Evolutionary conservation across 805 yeast genomes (phyloP), one percentile per base, ranked within the genome.

Genomic region (Candida methanosorbosa): DNA sequence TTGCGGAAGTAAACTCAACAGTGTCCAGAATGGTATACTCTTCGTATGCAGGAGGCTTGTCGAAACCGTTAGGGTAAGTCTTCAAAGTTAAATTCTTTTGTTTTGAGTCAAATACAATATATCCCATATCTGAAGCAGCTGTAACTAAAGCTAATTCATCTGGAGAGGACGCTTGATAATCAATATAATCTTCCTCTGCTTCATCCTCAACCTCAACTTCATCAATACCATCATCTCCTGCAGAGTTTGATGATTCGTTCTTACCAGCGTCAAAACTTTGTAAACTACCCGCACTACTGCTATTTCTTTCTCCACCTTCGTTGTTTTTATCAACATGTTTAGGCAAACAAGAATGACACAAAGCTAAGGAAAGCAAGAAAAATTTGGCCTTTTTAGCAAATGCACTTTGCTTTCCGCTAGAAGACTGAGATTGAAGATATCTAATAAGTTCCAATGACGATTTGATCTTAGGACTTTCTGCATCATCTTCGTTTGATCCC

Each of bases 51-150:
- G 94, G 81, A 1, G 66, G 73, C 3, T 54, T 49, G 5, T 78
- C 82, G 52, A 84, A 76, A 0, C 97, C 97, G 35, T 78, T 48
- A 0, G 97, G 97, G 52, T 81, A 92, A 0, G 86, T 73, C 45
- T 88, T 78, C 17, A 92, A 59, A 0, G 79, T 71, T 30, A 92
- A 54, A 1, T 61, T 55, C 38, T 70, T 72, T 30, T 74, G 75
- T 39, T 74, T 74, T 36, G 82, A 73, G 38, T 84, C 86, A 37
- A 64, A 68, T 7, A 88, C 82, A n/a, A 88, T 77, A 54, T 68
- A 92, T 0, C 99, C 99, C 67, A 92, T 68, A 51, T 92, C 98
- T 45, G 95, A 70, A 0, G 98, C 98, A 1, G 97, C 98, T 30
- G 81, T 75, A 3, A 92, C 90, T 21, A 92, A 62, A 0, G 99